Conservation (phyloP, 192 early-diverging fungal species). For the Coemansia reversa region DNA sequence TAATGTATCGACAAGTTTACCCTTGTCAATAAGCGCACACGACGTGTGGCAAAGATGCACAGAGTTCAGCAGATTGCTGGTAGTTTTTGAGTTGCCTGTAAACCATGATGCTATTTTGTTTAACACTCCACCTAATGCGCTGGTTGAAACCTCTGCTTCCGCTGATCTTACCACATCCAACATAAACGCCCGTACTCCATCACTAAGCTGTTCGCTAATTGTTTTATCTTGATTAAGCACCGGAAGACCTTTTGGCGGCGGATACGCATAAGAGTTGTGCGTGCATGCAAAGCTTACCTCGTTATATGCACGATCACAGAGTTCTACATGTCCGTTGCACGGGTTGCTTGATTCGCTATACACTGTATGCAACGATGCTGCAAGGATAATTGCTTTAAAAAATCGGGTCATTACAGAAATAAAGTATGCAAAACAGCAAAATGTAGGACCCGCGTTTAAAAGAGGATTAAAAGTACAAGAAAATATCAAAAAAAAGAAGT, state of each 20-base stretch:
- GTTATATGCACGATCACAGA: conserved; percentile 66
- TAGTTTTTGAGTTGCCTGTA: not conserved
- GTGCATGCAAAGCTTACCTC: conserved; percentile 67
- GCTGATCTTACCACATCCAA: conserved; percentile 56
- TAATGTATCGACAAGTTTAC: conserved; percentile 56
- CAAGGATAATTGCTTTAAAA: too few species aligned
- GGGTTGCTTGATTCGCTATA: not conserved
- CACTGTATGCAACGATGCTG: not conserved
- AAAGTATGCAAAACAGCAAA: too few species aligned
- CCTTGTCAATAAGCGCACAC: conserved; percentile 68
- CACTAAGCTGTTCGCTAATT: conserved; percentile 64
- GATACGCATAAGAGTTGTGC: conserved; percentile 69
- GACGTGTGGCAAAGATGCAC: conserved; percentile 68
- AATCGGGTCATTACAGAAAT: too few species aligned
- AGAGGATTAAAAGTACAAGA: too few species aligned
- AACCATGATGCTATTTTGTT: conserved; percentile 9
- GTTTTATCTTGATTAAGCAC: conserved; percentile 65
- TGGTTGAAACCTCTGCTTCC: not conserved
- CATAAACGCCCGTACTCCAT: conserved; percentile 76
- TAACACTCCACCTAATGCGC: not conserved
- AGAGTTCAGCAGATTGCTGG: conserved; percentile 1
- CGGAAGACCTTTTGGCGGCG: conserved; percentile 32
- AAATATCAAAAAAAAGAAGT: too few species aligned
- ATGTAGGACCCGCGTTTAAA: too few species aligned
- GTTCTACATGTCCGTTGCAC: conserved; percentile 67